phyloP scores from a whole-genome alignment of 73 alveolate genomes.

The Tetrahymena malaccensis region DNA sequence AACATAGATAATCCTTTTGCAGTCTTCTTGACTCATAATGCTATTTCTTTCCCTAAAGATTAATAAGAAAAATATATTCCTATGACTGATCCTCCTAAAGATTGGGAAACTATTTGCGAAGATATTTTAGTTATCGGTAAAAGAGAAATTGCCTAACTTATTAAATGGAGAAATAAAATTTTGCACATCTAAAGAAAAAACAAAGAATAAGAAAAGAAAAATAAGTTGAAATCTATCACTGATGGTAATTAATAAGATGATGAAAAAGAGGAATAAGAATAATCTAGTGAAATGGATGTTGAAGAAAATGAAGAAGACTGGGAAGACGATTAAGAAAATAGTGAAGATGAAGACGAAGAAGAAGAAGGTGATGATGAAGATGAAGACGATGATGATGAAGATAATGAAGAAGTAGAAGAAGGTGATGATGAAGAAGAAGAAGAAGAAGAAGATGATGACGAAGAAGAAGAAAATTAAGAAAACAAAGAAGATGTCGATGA shows the following conservation, averaged over 20 bases:
- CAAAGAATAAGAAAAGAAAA: slow-evolving; percentile 43
- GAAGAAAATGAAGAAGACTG: slow-evolving; percentile 35
- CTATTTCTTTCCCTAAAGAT: slow-evolving; percentile 56
- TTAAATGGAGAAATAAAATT: slow-evolving; percentile 83
- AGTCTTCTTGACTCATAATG: slow-evolving; percentile 64
- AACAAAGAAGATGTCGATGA: neutral
- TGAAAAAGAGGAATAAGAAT: slow-evolving; percentile 31
- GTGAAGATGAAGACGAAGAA: slow-evolving; percentile 5
- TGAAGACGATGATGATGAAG: neutral
- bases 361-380: neutral
- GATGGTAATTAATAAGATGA: slow-evolving; percentile 24
- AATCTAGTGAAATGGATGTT: slow-evolving; percentile 15
- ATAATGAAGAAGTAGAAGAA: neutral
- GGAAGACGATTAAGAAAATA: slow-evolving; percentile 35
- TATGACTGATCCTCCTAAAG: slow-evolving; percentile 56
- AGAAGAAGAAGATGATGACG: slow-evolving; percentile 49
- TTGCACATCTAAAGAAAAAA: slow-evolving; percentile 51
- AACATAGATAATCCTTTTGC: slow-evolving; percentile 87
- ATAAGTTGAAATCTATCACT: slow-evolving; percentile 41
- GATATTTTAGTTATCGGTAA: slow-evolving; percentile 90
- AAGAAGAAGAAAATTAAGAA: slow-evolving; percentile 12
- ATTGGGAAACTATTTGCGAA: slow-evolving; percentile 57
- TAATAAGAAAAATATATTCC: slow-evolving; percentile 51
- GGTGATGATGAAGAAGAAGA: slow-evolving; percentile 53
- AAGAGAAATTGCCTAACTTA: slow-evolving; percentile 72